These are phyloP conservation scores for Melampsora occidentalis DNA, from an alignment of 1,284 basidiomycete genomes.

Conservation along the genomic window DNA sequence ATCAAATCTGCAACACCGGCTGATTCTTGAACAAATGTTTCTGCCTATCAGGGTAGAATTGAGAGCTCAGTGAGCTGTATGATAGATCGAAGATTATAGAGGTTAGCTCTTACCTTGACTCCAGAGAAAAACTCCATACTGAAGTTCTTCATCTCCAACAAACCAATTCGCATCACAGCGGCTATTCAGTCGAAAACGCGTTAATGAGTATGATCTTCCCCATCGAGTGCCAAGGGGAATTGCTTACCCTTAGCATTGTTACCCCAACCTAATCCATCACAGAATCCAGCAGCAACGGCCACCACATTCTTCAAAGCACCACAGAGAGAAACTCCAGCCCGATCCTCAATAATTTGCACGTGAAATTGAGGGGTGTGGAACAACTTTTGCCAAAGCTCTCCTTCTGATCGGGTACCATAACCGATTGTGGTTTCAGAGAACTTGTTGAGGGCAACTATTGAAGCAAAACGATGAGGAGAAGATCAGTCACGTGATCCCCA, in stretches of 20 bases:
- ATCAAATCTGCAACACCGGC: conserved; percentile 63
- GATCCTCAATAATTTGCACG: conserved; percentile 61
- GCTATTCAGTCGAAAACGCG: conserved; percentile 48
- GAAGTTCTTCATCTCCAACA: conserved; percentile 58
- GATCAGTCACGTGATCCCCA: background rate
- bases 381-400: conserved; percentile 57
- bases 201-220: background rate
- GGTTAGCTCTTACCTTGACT: conserved; percentile 53
- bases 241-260: conserved; percentile 61
- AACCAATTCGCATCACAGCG: conserved; percentile 61
- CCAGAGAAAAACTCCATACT: conserved; percentile 61
- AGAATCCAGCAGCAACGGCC: conserved; percentile 61
- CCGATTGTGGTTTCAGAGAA: conserved; percentile 63
- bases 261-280: conserved; percentile 61
- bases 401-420: conserved; percentile 57
- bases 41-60: conserved; percentile 47
- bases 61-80: background rate
- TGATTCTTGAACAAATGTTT: conserved; percentile 59
- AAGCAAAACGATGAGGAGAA: background rate
- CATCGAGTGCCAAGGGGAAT: too few relatives aligned
- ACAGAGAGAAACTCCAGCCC: conserved; percentile 61
- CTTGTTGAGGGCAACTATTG: conserved; percentile 29
- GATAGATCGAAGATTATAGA: background rate
- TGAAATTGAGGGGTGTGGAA: conserved; percentile 59
- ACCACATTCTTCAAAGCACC: conserved; percentile 63